Evolutionary conservation across 179 eudicot species (phyloP), one percentile per base, ranked within the genome.

Genomic region (Carnegiea gigantea): DNA sequence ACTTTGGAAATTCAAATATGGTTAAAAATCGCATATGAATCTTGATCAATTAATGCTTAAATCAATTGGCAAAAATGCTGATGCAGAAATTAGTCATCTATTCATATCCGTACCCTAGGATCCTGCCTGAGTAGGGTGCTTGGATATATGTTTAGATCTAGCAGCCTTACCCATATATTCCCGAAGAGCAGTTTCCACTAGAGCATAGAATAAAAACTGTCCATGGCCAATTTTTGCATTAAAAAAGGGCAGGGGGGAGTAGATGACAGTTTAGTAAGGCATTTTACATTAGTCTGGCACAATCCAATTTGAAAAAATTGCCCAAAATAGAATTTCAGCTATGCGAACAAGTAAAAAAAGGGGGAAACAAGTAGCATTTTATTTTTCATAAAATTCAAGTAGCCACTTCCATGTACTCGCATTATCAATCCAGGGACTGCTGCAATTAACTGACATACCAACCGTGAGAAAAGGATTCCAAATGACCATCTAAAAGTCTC

Each of bases 401-500:
- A 46, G 9, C 3, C 20, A 74, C 48, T 8, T 30, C 43, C 53
- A 73, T 30, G 6, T 5, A 75, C 9, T 7, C 7, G 28, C 70
- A 38, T 68, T 15, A 72, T n/a, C 9, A 68, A 82, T 8, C 60
- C 28, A 23, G 77, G 23, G 26, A 72, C 7, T 49, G 28, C 20
- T 60, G 30, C 6, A 38, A 17, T 44, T 46, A 46, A 9, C 51
- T 40, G 6, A 85, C 91, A 88, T 87, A 95, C 99, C 95, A 95
- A 87, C 77, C 99, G 98, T 7, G 99, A 95, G 85, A 95, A 93
- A 53, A 95, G 99, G 82, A 95, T 93, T 88, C 99, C 99, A 79
- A 95, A 95, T 70, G 98, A 92, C 99, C 99, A 95, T 81, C 77
- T 91, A 85, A 92, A 95, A 18, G 97, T 93, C 88, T 93, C 98